Base-by-base conservation (phyloP, 768 basidiomycete species). In the Neoboletus brunneissimus region DNA sequence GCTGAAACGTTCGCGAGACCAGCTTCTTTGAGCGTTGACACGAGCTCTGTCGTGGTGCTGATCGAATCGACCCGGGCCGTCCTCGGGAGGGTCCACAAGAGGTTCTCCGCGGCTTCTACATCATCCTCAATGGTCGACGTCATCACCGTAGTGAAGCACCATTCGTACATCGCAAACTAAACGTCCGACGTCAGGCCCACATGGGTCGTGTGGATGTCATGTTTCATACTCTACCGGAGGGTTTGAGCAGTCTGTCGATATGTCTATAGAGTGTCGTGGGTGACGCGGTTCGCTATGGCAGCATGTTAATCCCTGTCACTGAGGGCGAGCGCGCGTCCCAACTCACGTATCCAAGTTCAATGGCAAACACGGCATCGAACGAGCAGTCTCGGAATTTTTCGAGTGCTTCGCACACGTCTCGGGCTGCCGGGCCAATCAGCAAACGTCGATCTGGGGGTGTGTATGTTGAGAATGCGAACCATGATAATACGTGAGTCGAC, bases 311-410 rank as follows among this genome's bases (percentile, higher is more conserved):
- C 10, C 47, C n/a, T 16, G 16, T n/a, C n/a, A n/a, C 5, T 42
- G 11, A 23, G 2, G 3, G n/a, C 22, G 16, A 25, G 23, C 22
- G 16, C 10, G 12, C 15, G 13, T 34, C 13, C n/a, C 6, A 10
- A 23, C 51, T 48, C 25, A 54, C 56, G 37, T 47, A 57, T 53
- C 51, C 56, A 9, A 37, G 56, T 37, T 57, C 56, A 11, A 57
- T 48, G 1, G 51, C 51, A 31, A 53, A 57, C 4, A 57, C 51
- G 9, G 51, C 56, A 37, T 57, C 56, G 34, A 57, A 57, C 20
- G 51, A 53, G 18, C 50, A 22, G 20, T 57, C 51, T n/a, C 46
- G 46, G 18, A 57, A 23, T 18, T 15, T 29, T 41, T 16, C 45
- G 31, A 57, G 56, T 12, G 45, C 51, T 43, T 57, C 48, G 27